Evolutionary conservation across 1,284 basidiomycete genomes (phyloP), one percentile per base, ranked within the genome.

Genomic region (Ganoderma boninense): DNA sequence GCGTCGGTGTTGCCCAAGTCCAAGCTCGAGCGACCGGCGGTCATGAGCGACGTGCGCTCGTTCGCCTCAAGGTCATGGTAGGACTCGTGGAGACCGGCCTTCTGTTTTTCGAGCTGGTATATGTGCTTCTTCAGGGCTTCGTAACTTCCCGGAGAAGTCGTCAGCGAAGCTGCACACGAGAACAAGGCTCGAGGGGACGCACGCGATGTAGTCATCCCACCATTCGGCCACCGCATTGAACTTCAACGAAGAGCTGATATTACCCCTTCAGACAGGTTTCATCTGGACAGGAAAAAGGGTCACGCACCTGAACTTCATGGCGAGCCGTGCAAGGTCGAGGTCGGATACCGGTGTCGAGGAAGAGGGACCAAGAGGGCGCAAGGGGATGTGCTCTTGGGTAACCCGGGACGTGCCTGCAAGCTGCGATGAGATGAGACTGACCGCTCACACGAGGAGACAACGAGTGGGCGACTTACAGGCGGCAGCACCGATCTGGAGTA

Each of bases 201-300:
- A 95, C 89, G 91, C 89, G 71, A 99, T 93, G 79, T 98, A 98
- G 74, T 97, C 91, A 77, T 96, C 94, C 89, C 93, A 94, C 38
- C 97, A 98, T 73, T 98, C 97, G 1, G 96, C 88, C 54, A 97
- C 95, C 29, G 95, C 93, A 78, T 98, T 98, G 83, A 97, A 97
- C 80, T 97, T 95, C 73, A 98, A 87, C 18, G 95, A 92, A 40
- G 90, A 91, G 74, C 90, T 91, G 56, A 35, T 13, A n/a, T 13
- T 43, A 38, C 4, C 26, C n/a, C 38, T 38, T 18, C 46, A 44
- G 23, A 52, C 13, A n/a, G 1, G 44, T 18, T 0, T 20, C 5
- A n/a, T 5, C n/a, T 10, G 29, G 65, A 49, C 29, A 32, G 18
- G 65, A 11, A 16, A 49, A n/a, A 8, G 26, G 20, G 46, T 13